These are phyloP conservation scores for Kluyveromyces lactis DNA, from an alignment of 805 yeast species.

Conservation along the genomic window DNA sequence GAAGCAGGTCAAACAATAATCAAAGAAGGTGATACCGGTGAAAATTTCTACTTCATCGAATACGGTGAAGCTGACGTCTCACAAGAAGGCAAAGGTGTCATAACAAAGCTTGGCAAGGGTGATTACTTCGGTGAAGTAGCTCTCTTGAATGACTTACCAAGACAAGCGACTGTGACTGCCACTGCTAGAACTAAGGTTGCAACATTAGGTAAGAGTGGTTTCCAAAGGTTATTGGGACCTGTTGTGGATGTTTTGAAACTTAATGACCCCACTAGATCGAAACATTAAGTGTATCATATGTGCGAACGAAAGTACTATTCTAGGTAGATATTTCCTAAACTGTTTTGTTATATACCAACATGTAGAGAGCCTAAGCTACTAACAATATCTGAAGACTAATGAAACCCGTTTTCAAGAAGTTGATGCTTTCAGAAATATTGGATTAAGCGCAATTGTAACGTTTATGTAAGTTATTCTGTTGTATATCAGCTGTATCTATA, in stretches of 20 bases:
- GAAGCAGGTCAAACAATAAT: constrained; percentile 68
- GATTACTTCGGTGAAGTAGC: constrained; percentile 98
- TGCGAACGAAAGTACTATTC: background rate
- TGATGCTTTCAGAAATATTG: too few relatives aligned
- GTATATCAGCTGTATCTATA: too few relatives aligned
- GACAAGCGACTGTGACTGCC: constrained; percentile 90
- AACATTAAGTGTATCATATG: background rate
- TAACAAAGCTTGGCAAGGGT: constrained; percentile 60
- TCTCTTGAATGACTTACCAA: constrained; percentile 78
- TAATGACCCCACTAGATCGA: constrained; percentile 64
- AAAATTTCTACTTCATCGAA: constrained; percentile 65
- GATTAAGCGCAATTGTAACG: too few relatives aligned
- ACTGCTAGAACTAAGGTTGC: constrained; percentile 72
- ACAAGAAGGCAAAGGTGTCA: constrained; percentile 49
- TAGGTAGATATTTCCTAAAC: background rate
- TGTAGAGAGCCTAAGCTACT: too few relatives aligned
- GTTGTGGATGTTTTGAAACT: constrained; percentile 81
- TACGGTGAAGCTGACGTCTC: constrained; percentile 75
- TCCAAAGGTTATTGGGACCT: constrained; percentile 89
- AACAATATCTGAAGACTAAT: too few relatives aligned
- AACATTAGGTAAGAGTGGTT: constrained; percentile 86
- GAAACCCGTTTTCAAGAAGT: too few relatives aligned
- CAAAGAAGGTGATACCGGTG: constrained; percentile 79
- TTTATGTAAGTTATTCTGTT: too few relatives aligned
- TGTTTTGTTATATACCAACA: too few relatives aligned